Conservation (phyloP, 768 basidiomycete species). For the Lyophyllum decastes region DNA sequence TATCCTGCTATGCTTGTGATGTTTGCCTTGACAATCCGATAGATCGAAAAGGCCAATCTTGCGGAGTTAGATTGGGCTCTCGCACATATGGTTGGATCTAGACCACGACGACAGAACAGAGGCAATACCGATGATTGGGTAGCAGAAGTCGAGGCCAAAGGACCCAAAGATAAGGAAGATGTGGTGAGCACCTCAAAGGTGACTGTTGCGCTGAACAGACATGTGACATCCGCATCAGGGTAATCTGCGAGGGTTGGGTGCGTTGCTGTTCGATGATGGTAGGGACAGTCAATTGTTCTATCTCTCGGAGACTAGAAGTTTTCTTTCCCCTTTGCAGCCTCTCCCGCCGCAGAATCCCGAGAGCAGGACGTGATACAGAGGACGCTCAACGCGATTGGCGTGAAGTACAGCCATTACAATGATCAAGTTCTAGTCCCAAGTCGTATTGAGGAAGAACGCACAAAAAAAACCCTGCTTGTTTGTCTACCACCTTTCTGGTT, state of each 20-base stretch:
- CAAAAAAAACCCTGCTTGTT: slow-evolving; percentile 55
- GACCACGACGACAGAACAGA: slow-evolving; percentile 33
- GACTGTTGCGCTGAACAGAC: not conserved
- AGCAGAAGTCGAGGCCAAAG: slow-evolving; percentile 42
- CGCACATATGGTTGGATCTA: slow-evolving; percentile 56
- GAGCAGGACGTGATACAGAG: slow-evolving; percentile 52
- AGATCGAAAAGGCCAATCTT: slow-evolving; percentile 81
- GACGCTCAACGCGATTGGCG: slow-evolving; percentile 59
- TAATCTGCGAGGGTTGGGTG: slow-evolving; percentile 59
- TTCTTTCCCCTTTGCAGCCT: slow-evolving; percentile 27
- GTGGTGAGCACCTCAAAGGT: slow-evolving; percentile 26
- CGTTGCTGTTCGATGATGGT: slow-evolving; percentile 76
- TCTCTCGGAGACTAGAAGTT: not conserved
- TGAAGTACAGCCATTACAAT: slow-evolving; percentile 76
- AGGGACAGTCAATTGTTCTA: slow-evolving; percentile 14
- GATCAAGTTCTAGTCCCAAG: slow-evolving; percentile 70
- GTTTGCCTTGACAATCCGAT: not conserved
- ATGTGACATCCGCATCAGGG: slow-evolving; percentile 31
- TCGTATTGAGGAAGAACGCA: slow-evolving; percentile 65
- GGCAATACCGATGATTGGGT: slow-evolving; percentile 38
- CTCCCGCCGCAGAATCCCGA: slow-evolving; percentile 29
- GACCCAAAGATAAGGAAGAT: slow-evolving; percentile 38
- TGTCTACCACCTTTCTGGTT: slow-evolving; percentile 4
- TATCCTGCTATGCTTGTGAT: not conserved
- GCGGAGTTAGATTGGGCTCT: slow-evolving; percentile 82